Conservation (phyloP, 2,329 filamentous ascomycete species). For the Diplodia mutila region DNA sequence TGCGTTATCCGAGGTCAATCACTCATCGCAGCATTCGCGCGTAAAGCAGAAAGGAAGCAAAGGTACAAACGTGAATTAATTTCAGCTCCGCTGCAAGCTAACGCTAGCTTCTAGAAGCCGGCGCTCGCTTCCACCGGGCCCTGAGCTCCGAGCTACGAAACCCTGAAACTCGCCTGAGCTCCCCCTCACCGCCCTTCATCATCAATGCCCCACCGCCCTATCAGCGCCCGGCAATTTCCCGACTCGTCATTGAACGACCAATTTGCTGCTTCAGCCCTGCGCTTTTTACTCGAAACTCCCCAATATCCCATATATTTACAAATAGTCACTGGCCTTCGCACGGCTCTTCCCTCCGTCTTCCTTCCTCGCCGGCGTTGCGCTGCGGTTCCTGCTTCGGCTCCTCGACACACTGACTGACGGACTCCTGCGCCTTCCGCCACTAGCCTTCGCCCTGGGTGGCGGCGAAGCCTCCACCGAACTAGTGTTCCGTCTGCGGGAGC, state of each 20-base stretch:
- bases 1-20: not conserved
- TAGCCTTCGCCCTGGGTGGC: slow-evolving; percentile 15
- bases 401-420: slow-evolving; percentile 11
- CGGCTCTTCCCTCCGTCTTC: slow-evolving; percentile 30
- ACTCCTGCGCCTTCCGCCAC: slow-evolving; percentile 7
- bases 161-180: slow-evolving; percentile 17
- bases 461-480: slow-evolving; percentile 27
- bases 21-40: not conserved
- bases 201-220: slow-evolving; percentile 5
- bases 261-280: not conserved
- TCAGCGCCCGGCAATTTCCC: slow-evolving; percentile 5
- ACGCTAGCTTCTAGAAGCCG: not conserved
- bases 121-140: slow-evolving; percentile 5
- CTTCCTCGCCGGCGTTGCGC: slow-evolving; percentile 27
- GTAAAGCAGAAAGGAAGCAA: not conserved
- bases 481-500: slow-evolving; percentile 21
- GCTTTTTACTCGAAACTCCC: not conserved
- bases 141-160: not conserved
- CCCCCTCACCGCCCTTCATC: not conserved
- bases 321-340: slow-evolving; percentile 35
- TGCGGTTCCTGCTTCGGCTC: slow-evolving; percentile 26
- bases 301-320: slow-evolving; percentile 26
- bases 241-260: not conserved
- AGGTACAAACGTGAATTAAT: not conserved
- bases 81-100: not conserved